phyloP scores from a whole-genome alignment of 1,284 basidiomycete genomes.

The Ustanciosporium gigantosporum region DNA sequence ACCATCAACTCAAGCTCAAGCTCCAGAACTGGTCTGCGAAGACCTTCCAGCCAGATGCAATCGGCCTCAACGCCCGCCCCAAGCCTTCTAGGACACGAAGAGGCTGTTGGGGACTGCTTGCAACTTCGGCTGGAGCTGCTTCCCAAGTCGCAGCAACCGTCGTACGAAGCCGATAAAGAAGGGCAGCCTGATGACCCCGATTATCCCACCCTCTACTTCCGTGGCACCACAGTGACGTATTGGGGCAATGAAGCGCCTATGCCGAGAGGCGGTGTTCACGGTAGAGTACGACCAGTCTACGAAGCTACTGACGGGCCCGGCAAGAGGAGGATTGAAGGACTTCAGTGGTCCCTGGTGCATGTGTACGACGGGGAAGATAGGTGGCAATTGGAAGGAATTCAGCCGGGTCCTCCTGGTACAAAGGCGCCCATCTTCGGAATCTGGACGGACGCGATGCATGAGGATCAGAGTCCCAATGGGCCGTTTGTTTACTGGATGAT shows the following conservation, averaged over 20 bases:
- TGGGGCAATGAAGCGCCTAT: conserved; percentile 35
- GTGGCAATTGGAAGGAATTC: conserved; percentile 39
- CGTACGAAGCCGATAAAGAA: conserved; percentile 12
- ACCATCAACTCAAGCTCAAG: no score
- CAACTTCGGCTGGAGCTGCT: conserved; percentile 39
- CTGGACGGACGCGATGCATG: conserved; percentile 38
- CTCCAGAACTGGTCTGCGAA: background rate
- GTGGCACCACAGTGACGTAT: conserved; percentile 37
- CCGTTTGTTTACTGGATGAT: conserved; percentile 42
- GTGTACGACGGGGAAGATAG: conserved; percentile 45
- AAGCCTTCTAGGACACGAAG: conserved; percentile 23
- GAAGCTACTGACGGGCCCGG: conserved; percentile 14
- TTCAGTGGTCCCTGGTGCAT: conserved; percentile 45
- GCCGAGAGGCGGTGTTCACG: conserved; percentile 30
- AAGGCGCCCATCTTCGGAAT: conserved; percentile 43
- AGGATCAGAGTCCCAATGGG: conserved; percentile 31
- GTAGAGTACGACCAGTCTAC: conserved; percentile 36
- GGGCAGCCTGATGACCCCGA: conserved; percentile 18
- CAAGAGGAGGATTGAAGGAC: conserved; percentile 19
- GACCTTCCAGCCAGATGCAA: background rate
- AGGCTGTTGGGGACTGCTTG: conserved; percentile 45
- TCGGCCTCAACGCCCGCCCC: conserved; percentile 5
- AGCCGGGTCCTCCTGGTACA: conserved; percentile 41
- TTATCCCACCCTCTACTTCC: conserved; percentile 40
- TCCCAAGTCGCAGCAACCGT: conserved; percentile 27